A percentile compares a stretch with the other conserved stretches of the same genome.
Evolutionary conservation across 139 green algal species (phyloP).

Genomic region (Chlamydomonas applanata): DNA sequence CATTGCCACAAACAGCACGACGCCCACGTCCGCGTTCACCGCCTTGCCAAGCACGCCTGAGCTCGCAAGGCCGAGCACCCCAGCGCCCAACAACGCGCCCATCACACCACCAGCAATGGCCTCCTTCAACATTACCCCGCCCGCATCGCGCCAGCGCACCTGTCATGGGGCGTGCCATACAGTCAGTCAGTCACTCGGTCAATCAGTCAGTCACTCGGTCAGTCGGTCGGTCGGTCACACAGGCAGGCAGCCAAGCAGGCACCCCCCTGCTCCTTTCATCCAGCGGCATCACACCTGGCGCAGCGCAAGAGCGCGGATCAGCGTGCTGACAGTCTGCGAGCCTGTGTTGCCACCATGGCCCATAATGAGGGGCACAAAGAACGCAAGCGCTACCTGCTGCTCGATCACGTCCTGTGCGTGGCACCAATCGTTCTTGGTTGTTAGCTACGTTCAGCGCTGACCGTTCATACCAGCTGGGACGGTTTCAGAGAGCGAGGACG

Average conservation of each 20-base stretch:
- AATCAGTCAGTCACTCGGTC: no score
- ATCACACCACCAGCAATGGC: constrained; percentile 50
- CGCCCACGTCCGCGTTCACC: neutral
- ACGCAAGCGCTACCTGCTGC: constrained; percentile 40
- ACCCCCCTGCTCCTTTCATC: no score
- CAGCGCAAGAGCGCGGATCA: constrained; percentile 48
- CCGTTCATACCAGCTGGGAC: neutral
- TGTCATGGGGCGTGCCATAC: constrained; percentile 48
- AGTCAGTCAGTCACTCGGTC: neutral
- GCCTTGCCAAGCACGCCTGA: neutral
- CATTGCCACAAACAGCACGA: constrained; percentile 1
- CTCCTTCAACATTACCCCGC: constrained; percentile 56
- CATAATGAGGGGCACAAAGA: constrained; percentile 76
- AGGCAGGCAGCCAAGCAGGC: no score
- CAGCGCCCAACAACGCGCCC: constrained; percentile 27
- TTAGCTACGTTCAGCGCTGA: neutral
- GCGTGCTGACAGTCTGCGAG: constrained; percentile 61
- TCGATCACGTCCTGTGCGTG: neutral
- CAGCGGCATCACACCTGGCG: constrained; percentile 10
- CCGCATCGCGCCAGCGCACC: constrained; percentile 41
- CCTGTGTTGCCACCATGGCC: constrained; percentile 79
- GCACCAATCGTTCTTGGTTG: neutral
- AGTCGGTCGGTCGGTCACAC: neutral
- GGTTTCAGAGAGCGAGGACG: no score
- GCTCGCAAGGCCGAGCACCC: neutral